Evolutionary conservation across 192 early-diverging fungal genomes (phyloP).

Genomic region (Coemansia furcata): DNA sequence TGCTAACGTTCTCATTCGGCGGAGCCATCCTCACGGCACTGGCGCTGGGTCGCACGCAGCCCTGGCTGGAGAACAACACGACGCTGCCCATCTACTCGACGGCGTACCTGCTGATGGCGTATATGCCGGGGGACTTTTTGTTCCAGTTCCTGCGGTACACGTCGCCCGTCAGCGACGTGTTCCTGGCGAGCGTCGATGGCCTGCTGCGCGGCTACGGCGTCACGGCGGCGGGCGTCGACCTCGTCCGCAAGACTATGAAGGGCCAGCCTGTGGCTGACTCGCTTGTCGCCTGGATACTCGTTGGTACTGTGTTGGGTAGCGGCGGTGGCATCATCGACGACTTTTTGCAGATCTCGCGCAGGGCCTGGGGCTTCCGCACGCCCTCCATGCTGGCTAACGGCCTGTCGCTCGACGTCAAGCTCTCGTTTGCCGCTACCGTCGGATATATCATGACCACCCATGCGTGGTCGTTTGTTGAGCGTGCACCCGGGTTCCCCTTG

Average conservation of each 20-base stretch:
- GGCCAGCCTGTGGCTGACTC: constrained; percentile 49
- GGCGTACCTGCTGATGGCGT: constrained; percentile 41
- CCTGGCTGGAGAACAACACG: constrained; percentile 49
- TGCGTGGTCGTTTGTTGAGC: constrained; percentile 50
- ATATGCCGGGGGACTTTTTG: constrained; percentile 44
- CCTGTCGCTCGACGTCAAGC: constrained; percentile 44
- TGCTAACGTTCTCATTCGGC: constrained; percentile 56
- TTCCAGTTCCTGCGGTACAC: constrained; percentile 32
- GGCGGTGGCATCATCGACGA: constrained; percentile 57
- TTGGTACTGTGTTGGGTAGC: constrained; percentile 52
- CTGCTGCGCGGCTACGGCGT: constrained; percentile 55
- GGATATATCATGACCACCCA: constrained; percentile 53
- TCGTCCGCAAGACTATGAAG: constrained; percentile 44
- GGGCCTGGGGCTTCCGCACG: constrained; percentile 45
- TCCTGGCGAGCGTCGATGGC: constrained; percentile 51
- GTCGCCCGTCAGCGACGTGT: constrained; percentile 51
- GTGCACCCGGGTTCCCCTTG: constrained; percentile 36
- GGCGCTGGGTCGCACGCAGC: constrained; percentile 49
- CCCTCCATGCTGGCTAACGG: constrained; percentile 33
- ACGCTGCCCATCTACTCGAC: constrained; percentile 44
- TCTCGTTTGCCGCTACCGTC: constrained; percentile 43
- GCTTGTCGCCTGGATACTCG: constrained; percentile 48
- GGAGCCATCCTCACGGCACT: constrained; percentile 52
- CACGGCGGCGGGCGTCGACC: constrained; percentile 51
- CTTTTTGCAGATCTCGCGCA: constrained; percentile 46